Conservation (phyloP, 2,329 filamentous ascomycete genomes). For the Fusarium secorum region DNA sequence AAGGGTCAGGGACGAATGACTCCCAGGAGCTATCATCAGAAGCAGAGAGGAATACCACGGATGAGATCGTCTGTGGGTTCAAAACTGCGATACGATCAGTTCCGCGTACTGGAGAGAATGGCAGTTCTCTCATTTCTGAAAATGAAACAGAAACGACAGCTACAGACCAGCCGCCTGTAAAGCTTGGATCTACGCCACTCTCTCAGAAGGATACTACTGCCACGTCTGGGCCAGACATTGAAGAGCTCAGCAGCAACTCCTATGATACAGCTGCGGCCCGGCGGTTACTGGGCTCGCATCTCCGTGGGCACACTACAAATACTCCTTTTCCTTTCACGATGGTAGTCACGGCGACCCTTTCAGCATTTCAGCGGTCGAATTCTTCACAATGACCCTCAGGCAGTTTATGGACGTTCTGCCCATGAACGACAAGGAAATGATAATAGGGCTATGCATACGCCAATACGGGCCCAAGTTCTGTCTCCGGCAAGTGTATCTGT, state of each 20-base stretch:
- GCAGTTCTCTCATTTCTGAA: neutral
- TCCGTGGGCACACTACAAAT: neutral
- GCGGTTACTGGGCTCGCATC: neutral
- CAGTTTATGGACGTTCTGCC: constrained; percentile 10
- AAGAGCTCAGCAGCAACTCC: neutral
- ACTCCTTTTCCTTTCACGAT: constrained; percentile 9
- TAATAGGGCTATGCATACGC: constrained; percentile 5
- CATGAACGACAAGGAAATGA: constrained; percentile 13
- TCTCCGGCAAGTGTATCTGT: constrained; percentile 17
- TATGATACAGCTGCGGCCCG: neutral
- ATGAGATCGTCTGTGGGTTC: neutral
- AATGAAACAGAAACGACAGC: neutral
- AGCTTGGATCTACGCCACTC: neutral
- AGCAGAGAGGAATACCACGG: neutral
- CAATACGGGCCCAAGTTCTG: neutral
- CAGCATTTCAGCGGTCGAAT: neutral
- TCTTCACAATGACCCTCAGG: constrained; percentile 7
- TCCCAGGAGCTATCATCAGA: neutral
- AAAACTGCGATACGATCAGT: neutral
- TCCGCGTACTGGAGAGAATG: neutral
- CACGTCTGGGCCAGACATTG: neutral
- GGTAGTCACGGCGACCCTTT: neutral
- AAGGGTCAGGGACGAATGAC: neutral
- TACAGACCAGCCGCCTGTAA: neutral
- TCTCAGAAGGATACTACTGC: neutral